Base-by-base conservation (phyloP, 2,329 filamentous ascomycete species). In the Ceratocystis cubensis region DNA sequence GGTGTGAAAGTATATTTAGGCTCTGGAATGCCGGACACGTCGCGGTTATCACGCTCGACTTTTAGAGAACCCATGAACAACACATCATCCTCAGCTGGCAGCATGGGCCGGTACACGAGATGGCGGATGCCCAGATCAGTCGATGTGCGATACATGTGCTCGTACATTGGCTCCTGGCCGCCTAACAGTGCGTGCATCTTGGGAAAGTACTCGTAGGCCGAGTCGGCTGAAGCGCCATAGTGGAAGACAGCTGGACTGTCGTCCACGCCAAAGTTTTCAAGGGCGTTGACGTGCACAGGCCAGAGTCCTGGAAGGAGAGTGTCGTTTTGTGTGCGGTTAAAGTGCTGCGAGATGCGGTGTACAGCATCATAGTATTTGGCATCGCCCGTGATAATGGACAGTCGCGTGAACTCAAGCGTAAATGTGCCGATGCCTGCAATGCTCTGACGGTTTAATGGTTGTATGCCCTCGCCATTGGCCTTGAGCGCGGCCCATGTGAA, bases 41-140 rank as follows among this genome's bases (percentile, higher is more conserved):
- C 30, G 56, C 28, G 13, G 28, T n/a, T 30, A 2, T 1, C 17
- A n/a, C 8, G 8, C 13, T 59, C 30, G 0, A 75, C 73, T 28
- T 70, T 76, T 6, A 78, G 76, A 28, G 80, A 79, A n/a, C 86
- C 86, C 0, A 85, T 79, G 22, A 88, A 77, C 10, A 89, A 78
- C 33, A 89, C 81, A 66, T 87, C 80, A 6, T 79, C 78, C 10
- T 78, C 75, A n/a, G 76, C 76, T 1, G 82, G 82, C 2, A 83
- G 79, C 78, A 88, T 82, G 0, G 88, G 87, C 17, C 82, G 79
- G 74, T 84, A 89, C 67, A 91, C 80, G n/a, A 91, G 76, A 67
- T 86, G 76, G 66, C 83, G 78, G 68, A 84, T 82, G 1, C 82
- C 82, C 0, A 81, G 79, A 33, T 85, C 80, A 41, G 87, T 72